Conservation (phyloP, 371 early-diverging fungal species). For the Nematocida sp. region DNA sequence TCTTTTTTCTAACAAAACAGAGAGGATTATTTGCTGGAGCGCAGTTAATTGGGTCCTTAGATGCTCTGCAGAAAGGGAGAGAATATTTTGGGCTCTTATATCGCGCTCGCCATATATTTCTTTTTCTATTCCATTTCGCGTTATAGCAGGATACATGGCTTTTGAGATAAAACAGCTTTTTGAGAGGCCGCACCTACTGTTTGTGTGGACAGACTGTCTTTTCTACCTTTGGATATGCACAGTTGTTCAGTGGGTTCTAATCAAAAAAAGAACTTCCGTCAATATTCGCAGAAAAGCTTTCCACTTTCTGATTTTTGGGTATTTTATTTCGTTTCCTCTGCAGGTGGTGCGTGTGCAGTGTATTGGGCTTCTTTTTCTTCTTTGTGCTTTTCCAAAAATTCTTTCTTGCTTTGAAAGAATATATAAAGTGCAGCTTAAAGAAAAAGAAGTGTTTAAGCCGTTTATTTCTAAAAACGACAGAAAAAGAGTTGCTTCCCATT, state of each 20-base stretch:
- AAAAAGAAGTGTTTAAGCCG: neutral
- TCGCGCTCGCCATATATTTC: neutral
- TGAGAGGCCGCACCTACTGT: neutral
- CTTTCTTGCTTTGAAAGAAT: neutral
- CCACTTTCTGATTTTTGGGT: slow-evolving; percentile 21
- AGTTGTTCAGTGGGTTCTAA: slow-evolving; percentile 3
- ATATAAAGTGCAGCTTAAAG: neutral
- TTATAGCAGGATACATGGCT: neutral
- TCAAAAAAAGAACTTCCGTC: neutral
- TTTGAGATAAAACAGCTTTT: neutral
- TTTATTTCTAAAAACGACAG: slow-evolving; percentile 36
- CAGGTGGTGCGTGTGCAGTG: neutral
- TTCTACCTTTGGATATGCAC: neutral
- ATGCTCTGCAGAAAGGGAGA: neutral
- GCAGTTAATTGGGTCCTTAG: neutral
- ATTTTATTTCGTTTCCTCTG: slow-evolving; percentile 8
- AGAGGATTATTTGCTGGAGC: neutral
- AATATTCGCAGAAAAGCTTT: slow-evolving; percentile 39
- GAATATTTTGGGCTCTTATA: neutral
- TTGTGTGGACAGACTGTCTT: neutral
- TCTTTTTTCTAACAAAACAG: no score
- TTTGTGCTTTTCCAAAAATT: neutral
- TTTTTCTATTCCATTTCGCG: neutral
- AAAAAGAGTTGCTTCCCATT: slow-evolving; percentile 38
- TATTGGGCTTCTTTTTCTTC: neutral